These are phyloP conservation scores for Anacardium occidentale DNA, from an alignment of 345 rosid genomes.

Conservation along the genomic window DNA sequence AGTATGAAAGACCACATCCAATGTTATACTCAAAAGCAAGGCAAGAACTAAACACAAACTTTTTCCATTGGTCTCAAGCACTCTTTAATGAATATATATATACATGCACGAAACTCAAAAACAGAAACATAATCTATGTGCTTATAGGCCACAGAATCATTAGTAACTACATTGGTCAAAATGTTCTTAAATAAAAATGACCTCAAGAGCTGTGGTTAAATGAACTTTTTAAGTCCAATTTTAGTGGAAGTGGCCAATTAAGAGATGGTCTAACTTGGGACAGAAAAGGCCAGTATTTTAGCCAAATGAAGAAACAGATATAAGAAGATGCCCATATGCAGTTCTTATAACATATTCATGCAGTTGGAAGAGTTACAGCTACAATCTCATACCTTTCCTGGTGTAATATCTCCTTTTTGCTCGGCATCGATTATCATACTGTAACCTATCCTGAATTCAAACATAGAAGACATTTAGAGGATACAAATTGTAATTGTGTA, in stretches of 20 bases:
- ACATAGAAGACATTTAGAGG: conserved; percentile 1
- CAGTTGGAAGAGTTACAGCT: conserved; percentile 2
- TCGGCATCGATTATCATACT: conserved; percentile 95
- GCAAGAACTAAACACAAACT: neutral
- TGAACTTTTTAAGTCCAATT: neutral
- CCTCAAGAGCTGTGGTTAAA: no score
- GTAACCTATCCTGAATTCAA: conserved; percentile 67
- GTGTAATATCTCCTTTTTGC: conserved; percentile 64
- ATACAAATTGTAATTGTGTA: neutral
- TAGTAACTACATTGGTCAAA: neutral
- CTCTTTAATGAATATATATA: neutral
- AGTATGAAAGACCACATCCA: conserved; percentile 6
- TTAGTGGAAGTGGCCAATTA: neutral
- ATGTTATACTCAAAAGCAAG: conserved; percentile 5
- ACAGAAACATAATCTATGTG: neutral
- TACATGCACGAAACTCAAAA: neutral
- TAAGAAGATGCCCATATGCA: neutral
- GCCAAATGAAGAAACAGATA: neutral
- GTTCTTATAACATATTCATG: conserved; percentile 2
- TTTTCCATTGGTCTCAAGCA: neutral
- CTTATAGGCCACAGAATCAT: neutral
- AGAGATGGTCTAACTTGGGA: neutral
- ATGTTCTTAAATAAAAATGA: no score
- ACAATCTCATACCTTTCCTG: conserved; percentile 71
- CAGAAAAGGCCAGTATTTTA: neutral